Conservation (phyloP, 176 grass and related monocot species). For the Raddia distichophylla region DNA sequence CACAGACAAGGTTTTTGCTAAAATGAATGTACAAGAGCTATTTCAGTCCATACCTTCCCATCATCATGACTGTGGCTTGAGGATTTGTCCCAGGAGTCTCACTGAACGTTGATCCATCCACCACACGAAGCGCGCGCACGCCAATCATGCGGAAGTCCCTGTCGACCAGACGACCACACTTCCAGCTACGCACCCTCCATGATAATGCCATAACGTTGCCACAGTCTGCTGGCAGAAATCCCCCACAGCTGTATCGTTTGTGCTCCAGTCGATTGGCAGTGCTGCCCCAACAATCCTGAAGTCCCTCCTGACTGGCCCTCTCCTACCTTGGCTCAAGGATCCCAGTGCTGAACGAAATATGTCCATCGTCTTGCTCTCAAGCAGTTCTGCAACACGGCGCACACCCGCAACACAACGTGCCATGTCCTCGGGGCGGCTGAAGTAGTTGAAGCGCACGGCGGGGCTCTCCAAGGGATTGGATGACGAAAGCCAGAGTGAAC, state of each 20-base stretch:
- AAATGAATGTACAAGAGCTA: neutral
- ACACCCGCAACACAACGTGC: conserved; percentile 62
- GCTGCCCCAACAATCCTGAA: conserved; percentile 64
- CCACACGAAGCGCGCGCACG: conserved; percentile 56
- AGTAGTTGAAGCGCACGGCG: conserved; percentile 74
- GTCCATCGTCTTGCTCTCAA: conserved; percentile 65
- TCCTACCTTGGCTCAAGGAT: conserved; percentile 35
- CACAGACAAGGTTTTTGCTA: neutral
- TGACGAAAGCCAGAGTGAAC: conserved; percentile 68
- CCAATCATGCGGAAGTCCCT: conserved; percentile 70
- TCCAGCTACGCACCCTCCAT: conserved; percentile 75
- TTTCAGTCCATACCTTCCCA: conserved; percentile 67
- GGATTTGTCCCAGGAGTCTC: conserved; percentile 90
- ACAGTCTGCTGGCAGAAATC: conserved; percentile 71
- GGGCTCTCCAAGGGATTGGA: conserved; percentile 67
- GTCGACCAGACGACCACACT: conserved; percentile 85
- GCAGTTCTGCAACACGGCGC: conserved; percentile 59
- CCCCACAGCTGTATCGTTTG: conserved; percentile 51
- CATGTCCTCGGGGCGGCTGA: conserved; percentile 58
- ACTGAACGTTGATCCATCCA: conserved; percentile 71
- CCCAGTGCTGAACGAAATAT: conserved; percentile 48
- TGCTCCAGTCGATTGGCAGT: conserved; percentile 57
- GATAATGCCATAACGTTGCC: conserved; percentile 89
- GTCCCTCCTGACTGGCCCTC: conserved; percentile 49
- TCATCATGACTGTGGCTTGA: conserved; percentile 93